Base-by-base conservation (phyloP, 352 stramenopile genomes). In the Globisporangium takayamanum region DNA sequence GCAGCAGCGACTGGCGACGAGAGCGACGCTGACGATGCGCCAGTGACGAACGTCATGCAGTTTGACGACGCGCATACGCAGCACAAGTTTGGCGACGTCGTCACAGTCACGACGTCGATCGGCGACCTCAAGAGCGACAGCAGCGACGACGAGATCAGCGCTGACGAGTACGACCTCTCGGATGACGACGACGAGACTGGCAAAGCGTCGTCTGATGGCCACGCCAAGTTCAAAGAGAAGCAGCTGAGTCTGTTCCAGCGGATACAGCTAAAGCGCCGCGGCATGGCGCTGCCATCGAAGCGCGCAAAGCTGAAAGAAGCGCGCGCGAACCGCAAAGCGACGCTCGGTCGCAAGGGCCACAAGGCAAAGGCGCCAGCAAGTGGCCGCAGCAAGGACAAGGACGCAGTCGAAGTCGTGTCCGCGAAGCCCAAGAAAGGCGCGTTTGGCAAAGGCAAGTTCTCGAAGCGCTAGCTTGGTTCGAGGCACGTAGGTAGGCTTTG, bases 161-260 rank as follows among this genome's bases (percentile, higher is more conserved):
- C 86, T n/a, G 83, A 87, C 26, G 72, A 89, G 30, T 66, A 79
- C 44, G 74, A 74, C 39, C 65, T 82, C 33, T 79, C 71, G 18
- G 72, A 82, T 49, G 68, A 81, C 39, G 71, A 80, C 18, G 64
- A 70, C 26, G 42, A 18, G 11, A 45, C 8, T 16, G 49, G 37
- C 28, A 41, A 67, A 73, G 3, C 50, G 5, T 33, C 33, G 14
- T 39, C 64, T n/a, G 54, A 69, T 20, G 52, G 50, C 39, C 37
- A 72, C 44, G 58, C 59, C 18, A 72, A 68, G 46, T 67, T 72
- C 52, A 76, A 80, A 50, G 78, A 89, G 57, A 72, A 86, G 63
- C 76, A 90, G 33, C 59, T 94, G 46, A 88, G 81, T 48, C 64
- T 95, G 20, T 95, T 95, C 68, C 86, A 95, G 74, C 82, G 84